Base-by-base conservation (phyloP, 2,329 filamentous ascomycete species). In the Sporothrix variecibatus region DNA sequence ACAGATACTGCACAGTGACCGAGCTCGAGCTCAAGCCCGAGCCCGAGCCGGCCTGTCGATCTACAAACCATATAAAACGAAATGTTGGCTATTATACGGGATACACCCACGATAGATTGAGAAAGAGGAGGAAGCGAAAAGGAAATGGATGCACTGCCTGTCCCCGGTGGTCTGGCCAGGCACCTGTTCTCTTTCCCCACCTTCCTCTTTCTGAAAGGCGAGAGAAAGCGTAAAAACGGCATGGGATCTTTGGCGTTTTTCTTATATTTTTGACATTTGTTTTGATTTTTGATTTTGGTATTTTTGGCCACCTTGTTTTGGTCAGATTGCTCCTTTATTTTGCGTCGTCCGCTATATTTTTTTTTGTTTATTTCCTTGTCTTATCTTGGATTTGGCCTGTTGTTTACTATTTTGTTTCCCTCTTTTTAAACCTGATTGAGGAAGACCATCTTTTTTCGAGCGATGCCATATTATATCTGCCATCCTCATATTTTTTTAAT, bases 161-260 rank as follows among this genome's bases (percentile, higher is more conserved):
- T 72, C 71, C 68, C 65, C 20, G 64, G 53, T 8, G 71, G 68
- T 65, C 51, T 62, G 64, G 34, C 34, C 60, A n/a, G 31, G 26
- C 12, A 20, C 2, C 20, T 40, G 20, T 70, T 71, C 43, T 53
- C 49, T 43, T 64, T 46, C 34, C 34, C 34, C 26, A 20, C 23
- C 38, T 23, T 20, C 15, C 51, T 34, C 12, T 51, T 71, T 38
- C 38, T 43, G 6, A 38, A 15, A 60, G 46, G 20, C 46, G n/a
- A 20, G n/a, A 53, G n/a, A 73, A 73, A 71, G 53, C 56, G 70
- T 56, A 68, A 60, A 76, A 72, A 68, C 9, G 74, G 74, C 75
- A 75, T 75, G 74, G 74, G 60, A 73, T 72, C 38, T 71, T 71
- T 60, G 26, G 65, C 38, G 67, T 67, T 73, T 71, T 23, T 51